Base-by-base conservation (phyloP, 768 basidiomycete genomes). In the Lactifluus piperatus region DNA sequence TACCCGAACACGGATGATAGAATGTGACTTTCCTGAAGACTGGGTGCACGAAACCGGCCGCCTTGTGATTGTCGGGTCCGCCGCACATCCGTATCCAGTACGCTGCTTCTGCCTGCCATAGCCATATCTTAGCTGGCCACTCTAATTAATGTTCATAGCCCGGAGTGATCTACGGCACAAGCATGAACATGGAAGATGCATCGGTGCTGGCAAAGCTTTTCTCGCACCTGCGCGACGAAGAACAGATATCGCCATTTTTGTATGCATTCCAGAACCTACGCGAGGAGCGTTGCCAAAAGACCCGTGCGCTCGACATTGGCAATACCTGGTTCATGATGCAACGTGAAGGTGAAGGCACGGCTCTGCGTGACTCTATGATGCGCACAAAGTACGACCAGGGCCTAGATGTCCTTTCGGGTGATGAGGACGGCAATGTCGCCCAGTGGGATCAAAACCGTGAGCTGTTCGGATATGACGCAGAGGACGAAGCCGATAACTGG, bases 201-300 rank as follows among this genome's bases (percentile, higher is more conserved):
- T 73, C 72, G 9, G 72, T 75, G 3, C 66, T 76, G 10, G 74
- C 70, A 32, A 73, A 71, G 58, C 65, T 76, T 27, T 75, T 76
- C 67, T 69, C 72, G 5, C 72, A 72, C 56, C 65, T 75, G 18
- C 62, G 61, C 44, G 43, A 46, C 7, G 52, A 61, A 24, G 68
- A 68, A 26, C 72, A 74, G 54, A 71, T 75, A 55, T 53, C 47
- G 5, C 66, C 64, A 49, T 67, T 73, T 47, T 64, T 74, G 2
- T 68, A 69, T 48, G 74, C 72, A 1, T 74, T 69, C 57, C 70
- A 73, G 53, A 70, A 71, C 41, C 54, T 73, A 22, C 71, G 74
- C 13, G 70, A 73, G 44, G 48, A 60, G 30, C 71, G 73, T 5
- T 65, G 62, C 30, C 41, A 41, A 49, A 57, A 53, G 10, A 60